phyloP scores from a whole-genome alignment of 2,329 filamentous ascomycete genomes.

The Tolypocladium endophyticum region DNA sequence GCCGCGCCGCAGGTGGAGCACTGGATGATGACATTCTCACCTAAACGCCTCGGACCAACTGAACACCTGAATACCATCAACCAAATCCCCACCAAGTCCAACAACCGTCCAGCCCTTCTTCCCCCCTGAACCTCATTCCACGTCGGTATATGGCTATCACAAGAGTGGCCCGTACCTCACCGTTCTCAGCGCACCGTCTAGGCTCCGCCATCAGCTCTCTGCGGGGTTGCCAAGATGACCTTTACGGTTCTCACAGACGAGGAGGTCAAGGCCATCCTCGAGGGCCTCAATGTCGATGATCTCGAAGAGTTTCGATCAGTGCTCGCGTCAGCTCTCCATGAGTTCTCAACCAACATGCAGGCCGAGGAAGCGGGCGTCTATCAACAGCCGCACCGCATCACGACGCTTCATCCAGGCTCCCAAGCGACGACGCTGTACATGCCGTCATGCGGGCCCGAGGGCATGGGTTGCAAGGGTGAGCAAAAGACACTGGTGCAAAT shows the following conservation, averaged over 20 bases:
- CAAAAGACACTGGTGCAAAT: not conserved
- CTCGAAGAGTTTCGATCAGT: slow-evolving; percentile 38
- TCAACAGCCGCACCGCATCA: slow-evolving; percentile 45
- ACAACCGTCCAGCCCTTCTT: not conserved
- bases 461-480: slow-evolving; percentile 58
- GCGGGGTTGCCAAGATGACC: slow-evolving; percentile 32
- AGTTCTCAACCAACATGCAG: slow-evolving; percentile 49
- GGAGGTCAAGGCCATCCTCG: slow-evolving; percentile 43
- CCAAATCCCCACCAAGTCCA: not conserved
- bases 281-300: slow-evolving; percentile 40
- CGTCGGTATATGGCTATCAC: not conserved
- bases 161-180: not conserved
- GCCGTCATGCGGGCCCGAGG: slow-evolving; percentile 54
- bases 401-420: slow-evolving; percentile 34
- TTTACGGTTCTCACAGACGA: slow-evolving; percentile 48
- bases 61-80: not conserved
- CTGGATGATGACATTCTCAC: not conserved
- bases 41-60: not conserved
- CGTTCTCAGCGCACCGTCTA: not conserved
- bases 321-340: slow-evolving; percentile 43
- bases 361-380: slow-evolving; percentile 29
- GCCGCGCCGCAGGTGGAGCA: not conserved
- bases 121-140: not conserved
- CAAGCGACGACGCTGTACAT: slow-evolving; percentile 60
- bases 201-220: not conserved